These are phyloP conservation scores for Scheffersomyces cryptocercus DNA, from an alignment of 1,139 yeast species.

Conservation along the genomic window DNA sequence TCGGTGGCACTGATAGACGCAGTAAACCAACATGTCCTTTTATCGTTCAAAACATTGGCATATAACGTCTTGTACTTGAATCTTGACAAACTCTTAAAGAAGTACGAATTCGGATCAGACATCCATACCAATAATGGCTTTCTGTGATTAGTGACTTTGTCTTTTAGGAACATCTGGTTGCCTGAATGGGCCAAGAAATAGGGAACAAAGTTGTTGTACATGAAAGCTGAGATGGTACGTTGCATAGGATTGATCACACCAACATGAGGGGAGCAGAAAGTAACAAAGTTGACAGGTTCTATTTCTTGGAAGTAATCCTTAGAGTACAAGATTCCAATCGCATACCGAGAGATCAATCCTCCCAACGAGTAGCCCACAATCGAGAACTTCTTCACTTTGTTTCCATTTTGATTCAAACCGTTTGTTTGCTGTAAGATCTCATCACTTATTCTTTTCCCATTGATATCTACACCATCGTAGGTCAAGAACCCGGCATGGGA, in stretches of 20 bases:
- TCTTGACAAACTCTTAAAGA: slow-evolving; percentile 52
- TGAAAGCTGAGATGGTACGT: slow-evolving; percentile 33
- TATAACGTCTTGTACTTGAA: slow-evolving; percentile 61
- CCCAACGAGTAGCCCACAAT: slow-evolving; percentile 83
- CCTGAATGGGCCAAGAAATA: slow-evolving; percentile 69
- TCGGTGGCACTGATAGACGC: slow-evolving; percentile 67
- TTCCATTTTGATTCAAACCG: slow-evolving; percentile 22
- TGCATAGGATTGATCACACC: slow-evolving; percentile 70
- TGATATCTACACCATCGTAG: slow-evolving; percentile 83
- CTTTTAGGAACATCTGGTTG: slow-evolving; percentile 67
- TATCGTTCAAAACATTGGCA: slow-evolving; percentile 77
- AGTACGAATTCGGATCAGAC: slow-evolving; percentile 63
- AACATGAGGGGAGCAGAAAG: slow-evolving; percentile 83
- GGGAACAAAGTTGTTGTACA: slow-evolving; percentile 65
- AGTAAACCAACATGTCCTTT: slow-evolving; percentile 81
- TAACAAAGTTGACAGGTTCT: slow-evolving; percentile 61
- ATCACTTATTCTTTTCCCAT: slow-evolving; percentile 73
- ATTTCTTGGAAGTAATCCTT: slow-evolving; percentile 52
- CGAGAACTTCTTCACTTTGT: slow-evolving; percentile 55
- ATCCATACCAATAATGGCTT: slow-evolving; percentile 62
- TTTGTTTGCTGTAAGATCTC: slow-evolving; percentile 58
- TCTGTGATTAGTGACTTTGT: slow-evolving; percentile 20
- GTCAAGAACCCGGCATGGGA: slow-evolving; percentile 71
- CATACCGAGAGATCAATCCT: slow-evolving; percentile 75
- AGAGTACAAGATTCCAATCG: slow-evolving; percentile 65